These are phyloP conservation scores for Eucalyptus victrix DNA, from an alignment of 345 rosid species.

Conservation along the genomic window DNA sequence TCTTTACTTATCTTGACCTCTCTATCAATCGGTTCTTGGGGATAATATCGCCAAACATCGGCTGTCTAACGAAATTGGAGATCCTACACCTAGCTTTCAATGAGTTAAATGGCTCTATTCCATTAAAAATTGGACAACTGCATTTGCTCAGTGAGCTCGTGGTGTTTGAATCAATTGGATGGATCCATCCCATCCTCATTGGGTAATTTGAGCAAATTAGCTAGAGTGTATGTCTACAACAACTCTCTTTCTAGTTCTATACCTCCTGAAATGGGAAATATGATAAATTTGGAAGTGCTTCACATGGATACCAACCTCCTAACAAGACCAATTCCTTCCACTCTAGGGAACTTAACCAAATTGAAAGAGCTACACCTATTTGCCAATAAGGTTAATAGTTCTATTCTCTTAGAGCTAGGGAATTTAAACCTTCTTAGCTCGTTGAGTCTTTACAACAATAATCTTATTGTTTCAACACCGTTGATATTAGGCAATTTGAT, in stretches of 20 bases:
- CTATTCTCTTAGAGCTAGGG: too few species aligned
- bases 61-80: not conserved
- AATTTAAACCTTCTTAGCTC: too few species aligned
- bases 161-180: not conserved
- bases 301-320: not conserved
- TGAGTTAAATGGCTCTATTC: too few species aligned
- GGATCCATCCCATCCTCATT: slow-evolving; percentile 12
- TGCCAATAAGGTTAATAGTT: too few species aligned
- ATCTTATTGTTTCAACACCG: too few species aligned
- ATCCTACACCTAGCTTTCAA: too few species aligned
- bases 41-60: too few species aligned
- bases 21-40: not conserved
- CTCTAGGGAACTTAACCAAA: not conserved
- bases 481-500: too few species aligned
- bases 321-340: slow-evolving; percentile 5
- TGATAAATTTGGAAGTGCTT: not conserved
- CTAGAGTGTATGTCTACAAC: too few species aligned
- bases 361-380: too few species aligned
- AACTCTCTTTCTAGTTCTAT: not conserved
- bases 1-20: not conserved
- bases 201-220: not conserved
- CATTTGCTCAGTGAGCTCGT: not conserved
- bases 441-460: too few species aligned
- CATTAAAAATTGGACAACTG: not conserved
- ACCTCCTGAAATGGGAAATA: slow-evolving; percentile 6